Base-by-base conservation (phyloP, 139 green algal genomes). In the Chlamydomonas urium region DNA sequence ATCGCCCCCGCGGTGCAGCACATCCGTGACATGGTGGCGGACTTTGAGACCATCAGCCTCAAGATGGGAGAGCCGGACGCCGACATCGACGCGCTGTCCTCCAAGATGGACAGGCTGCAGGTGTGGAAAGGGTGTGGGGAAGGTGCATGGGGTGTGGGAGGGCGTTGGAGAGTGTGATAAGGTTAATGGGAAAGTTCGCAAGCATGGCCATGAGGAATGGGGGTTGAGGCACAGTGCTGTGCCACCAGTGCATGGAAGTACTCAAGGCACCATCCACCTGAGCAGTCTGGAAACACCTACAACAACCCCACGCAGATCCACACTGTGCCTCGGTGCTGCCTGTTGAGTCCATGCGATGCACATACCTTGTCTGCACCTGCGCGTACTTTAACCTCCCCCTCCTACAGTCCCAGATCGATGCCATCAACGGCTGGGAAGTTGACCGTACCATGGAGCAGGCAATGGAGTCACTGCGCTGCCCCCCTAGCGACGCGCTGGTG, bases 401-500 rank as follows among this genome's bases (percentile, higher is more conserved):
- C 10, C 36, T 63, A 38, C 86, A 95, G 81, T 73, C 77, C 21
- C 57, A 83, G 36, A 79, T 96, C 8, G 90, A 96, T 80, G 86
- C 88, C 0, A 78, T 69, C 69, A 89, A 93, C 73, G 90, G 83
- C 4, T 96, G 88, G 88, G 89, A 96, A 83, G 50, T 96, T 24
- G 91, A 96, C 47, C 81, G 86, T 42, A 74, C 85, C 32, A 38
- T 92, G 75, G 82, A 90, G 47, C 84, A 85, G 29, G 91, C 89
- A 10, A 91, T 90, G 82, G 86, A 96, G 32, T 86, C 88, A 2
- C 81, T 94, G 66, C 72, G 89, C 42, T 93, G 88, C 71, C 90
- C 90, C 0, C 85, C 89, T 17, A 38, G 59, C 1, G 81, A 92
- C 26, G 81, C 82, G 28, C 56, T 79, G 34, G 84, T 95, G 32